Conservation (phyloP, 2,329 filamentous ascomycete genomes). For the Talaromyces rugulosus region DNA sequence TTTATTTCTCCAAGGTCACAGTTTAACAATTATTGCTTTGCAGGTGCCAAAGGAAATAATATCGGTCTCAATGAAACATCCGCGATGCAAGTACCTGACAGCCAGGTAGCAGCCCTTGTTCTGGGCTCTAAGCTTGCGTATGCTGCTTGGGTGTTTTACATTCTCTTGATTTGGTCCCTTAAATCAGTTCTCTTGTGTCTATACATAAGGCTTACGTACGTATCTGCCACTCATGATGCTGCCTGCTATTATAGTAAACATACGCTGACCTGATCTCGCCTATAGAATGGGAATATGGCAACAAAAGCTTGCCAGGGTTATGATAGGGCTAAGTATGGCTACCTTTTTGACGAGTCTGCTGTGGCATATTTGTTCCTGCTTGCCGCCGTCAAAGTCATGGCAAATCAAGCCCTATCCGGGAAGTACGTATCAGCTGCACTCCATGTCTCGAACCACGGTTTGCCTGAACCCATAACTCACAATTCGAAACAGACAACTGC, state of each 20-base stretch:
- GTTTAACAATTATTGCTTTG: background rate
- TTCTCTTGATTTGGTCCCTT: conserved; percentile 17
- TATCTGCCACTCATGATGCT: background rate
- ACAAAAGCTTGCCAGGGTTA: conserved; percentile 13
- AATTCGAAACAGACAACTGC: background rate
- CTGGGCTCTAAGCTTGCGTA: conserved; percentile 15
- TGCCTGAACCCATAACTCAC: background rate
- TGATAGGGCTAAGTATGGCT: conserved; percentile 2
- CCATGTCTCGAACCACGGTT: background rate
- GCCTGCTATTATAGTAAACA: background rate
- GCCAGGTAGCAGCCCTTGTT: background rate
- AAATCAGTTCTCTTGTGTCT: conserved; percentile 17
- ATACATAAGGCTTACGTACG: conserved; percentile 17
- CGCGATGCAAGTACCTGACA: conserved; percentile 11
- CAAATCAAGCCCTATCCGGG: conserved; percentile 16
- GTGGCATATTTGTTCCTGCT: conserved; percentile 15
- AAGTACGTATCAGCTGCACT: background rate
- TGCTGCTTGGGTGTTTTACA: conserved; percentile 18
- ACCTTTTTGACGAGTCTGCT: conserved; percentile 15
- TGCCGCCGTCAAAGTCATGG: conserved; percentile 14
- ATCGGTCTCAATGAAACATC: background rate
- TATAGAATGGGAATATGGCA: conserved; percentile 17
- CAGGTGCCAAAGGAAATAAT: background rate
- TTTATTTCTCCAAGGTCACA: background rate
- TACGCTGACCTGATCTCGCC: background rate